Evolutionary conservation across 1,284 basidiomycete genomes (phyloP).

Genomic region (Leccinum subrobustum): DNA sequence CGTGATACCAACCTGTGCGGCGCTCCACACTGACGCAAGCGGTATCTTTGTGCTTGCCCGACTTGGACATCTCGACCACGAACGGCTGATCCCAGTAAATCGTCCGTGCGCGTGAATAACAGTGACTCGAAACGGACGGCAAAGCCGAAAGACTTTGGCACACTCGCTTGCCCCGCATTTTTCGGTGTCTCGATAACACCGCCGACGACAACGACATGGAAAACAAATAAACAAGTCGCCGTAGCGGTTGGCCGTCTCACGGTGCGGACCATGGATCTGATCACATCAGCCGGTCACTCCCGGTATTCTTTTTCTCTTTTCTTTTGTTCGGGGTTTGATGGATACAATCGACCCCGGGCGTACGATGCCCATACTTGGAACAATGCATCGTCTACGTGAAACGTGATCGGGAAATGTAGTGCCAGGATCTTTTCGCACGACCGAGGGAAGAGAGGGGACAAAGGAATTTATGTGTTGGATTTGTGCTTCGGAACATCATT

Average conservation of each 20-base stretch:
- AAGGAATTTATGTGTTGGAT: not conserved
- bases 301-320: not conserved
- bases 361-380: not conserved
- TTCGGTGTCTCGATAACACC: not conserved
- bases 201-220: not conserved
- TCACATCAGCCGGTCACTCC: not conserved
- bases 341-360: not conserved
- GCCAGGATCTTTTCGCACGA: not conserved
- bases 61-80: not conserved
- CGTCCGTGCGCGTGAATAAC: not conserved
- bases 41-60: not conserved
- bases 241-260: not conserved
- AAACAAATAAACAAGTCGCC: not conserved
- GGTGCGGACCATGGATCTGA: not conserved
- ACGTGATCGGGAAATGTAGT: not conserved
- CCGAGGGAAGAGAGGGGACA: not conserved
- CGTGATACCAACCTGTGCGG: not conserved
- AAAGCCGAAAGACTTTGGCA: not conserved
- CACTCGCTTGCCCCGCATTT: not conserved
- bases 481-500: not conserved
- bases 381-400: not conserved
- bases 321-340: not conserved
- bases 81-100: not conserved
- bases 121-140: not conserved
- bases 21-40: not conserved